phyloP scores from a whole-genome alignment of 208 protist species.

The Leishmania arabica region DNA sequence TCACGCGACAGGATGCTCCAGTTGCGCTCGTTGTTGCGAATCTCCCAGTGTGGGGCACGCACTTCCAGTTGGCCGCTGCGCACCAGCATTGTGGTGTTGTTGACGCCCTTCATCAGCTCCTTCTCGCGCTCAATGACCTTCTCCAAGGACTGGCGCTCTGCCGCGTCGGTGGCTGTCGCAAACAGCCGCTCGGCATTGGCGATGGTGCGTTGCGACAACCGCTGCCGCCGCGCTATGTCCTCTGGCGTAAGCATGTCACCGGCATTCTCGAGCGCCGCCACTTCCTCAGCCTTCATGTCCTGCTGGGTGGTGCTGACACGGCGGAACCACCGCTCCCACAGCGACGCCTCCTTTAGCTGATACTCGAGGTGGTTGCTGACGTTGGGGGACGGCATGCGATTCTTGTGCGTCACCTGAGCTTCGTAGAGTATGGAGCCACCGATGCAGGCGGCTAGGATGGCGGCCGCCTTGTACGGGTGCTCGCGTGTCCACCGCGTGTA shows the following conservation, averaged over 20 bases:
- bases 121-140: slow-evolving; percentile 67
- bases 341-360: slow-evolving; percentile 49
- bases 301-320: slow-evolving; percentile 13
- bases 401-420: slow-evolving; percentile 77
- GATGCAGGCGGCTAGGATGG: slow-evolving; percentile 48
- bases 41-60: slow-evolving; percentile 82
- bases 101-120: slow-evolving; percentile 47
- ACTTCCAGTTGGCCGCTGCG: slow-evolving; percentile 76
- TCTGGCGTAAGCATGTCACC: slow-evolving; percentile 5
- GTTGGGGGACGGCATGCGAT: slow-evolving; percentile 80
- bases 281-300: slow-evolving; percentile 2
- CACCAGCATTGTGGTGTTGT: slow-evolving; percentile 77
- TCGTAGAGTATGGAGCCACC: slow-evolving; percentile 73
- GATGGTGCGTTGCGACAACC: slow-evolving; percentile 38
- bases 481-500: slow-evolving; percentile 67
- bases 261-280: slow-evolving; percentile 1
- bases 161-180: slow-evolving; percentile 38
- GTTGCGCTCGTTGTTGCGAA: slow-evolving; percentile 88
- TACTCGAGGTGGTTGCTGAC: slow-evolving; percentile 89
- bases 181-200: slow-evolving; percentile 62
- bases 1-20: slow-evolving; percentile 84
- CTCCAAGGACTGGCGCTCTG: slow-evolving; percentile 55
- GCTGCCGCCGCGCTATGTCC: slow-evolving; percentile 15
- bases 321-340: slow-evolving; percentile 37
- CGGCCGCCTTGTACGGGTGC: slow-evolving; percentile 57